These are phyloP conservation scores for Tuber borchii DNA, from an alignment of 495 filamentous ascomycete genomes.

Conservation along the genomic window DNA sequence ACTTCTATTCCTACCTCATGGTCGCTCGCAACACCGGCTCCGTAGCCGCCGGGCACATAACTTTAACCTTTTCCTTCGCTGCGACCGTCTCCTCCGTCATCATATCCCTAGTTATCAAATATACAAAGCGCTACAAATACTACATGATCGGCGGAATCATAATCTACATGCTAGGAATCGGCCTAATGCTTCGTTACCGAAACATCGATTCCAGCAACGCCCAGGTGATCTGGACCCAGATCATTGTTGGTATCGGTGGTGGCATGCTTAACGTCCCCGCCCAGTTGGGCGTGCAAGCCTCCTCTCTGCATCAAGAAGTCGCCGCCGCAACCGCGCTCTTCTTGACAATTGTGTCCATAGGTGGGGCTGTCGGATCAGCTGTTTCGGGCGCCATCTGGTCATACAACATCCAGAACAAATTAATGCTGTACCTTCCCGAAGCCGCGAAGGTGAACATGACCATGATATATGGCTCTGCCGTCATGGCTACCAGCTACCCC, in stretches of 20 bases:
- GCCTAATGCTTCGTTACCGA: constrained; percentile 62
- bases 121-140: constrained; percentile 55
- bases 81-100: constrained; percentile 59
- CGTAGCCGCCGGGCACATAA: constrained; percentile 57
- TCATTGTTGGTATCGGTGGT: constrained; percentile 59
- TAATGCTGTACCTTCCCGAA: constrained; percentile 53
- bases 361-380: constrained; percentile 61
- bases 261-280: constrained; percentile 60
- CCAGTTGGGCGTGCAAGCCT: constrained; percentile 61
- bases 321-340: constrained; percentile 63
- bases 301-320: constrained; percentile 58
- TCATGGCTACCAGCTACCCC: constrained; percentile 51
- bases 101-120: constrained; percentile 58
- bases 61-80: constrained; percentile 57
- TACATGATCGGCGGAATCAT: constrained; percentile 54
- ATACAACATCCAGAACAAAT: constrained; percentile 52
- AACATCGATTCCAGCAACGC: constrained; percentile 48
- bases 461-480: constrained; percentile 55
- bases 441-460: constrained; percentile 42
- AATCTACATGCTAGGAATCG: constrained; percentile 55
- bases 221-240: constrained; percentile 59
- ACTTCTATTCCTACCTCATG: constrained; percentile 65
- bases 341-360: constrained; percentile 59
- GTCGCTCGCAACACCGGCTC: constrained; percentile 61
- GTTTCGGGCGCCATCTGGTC: constrained; percentile 65